phyloP scores from a whole-genome alignment of 345 rosid species.

The Erysimum cheiranthoides region DNA sequence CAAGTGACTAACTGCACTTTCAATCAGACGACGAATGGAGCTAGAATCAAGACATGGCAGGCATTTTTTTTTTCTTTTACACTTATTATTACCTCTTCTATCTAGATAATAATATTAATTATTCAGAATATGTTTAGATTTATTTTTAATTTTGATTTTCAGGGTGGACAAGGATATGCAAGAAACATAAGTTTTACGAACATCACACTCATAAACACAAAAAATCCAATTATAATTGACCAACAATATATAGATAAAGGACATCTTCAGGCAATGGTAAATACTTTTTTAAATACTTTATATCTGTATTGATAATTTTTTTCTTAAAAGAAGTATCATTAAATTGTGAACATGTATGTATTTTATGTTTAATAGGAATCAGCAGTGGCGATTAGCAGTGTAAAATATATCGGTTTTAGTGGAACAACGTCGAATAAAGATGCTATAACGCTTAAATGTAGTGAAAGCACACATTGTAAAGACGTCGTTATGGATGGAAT shows the following conservation, averaged over 20 bases:
- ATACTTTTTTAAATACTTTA: neutral
- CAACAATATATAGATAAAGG: constrained; percentile 34
- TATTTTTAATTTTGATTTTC: neutral
- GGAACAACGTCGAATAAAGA: constrained; percentile 29
- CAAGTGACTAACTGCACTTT: constrained; percentile 36
- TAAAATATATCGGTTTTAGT: constrained; percentile 13
- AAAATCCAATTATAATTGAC: constrained; percentile 42
- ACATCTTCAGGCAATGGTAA: neutral
- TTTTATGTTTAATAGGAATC: constrained; percentile 11
- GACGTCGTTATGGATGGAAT: constrained; percentile 30
- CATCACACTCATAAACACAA: constrained; percentile 34
- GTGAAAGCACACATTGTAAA: constrained; percentile 25
- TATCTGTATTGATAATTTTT: no score
- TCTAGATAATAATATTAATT: neutral
- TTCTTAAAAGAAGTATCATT: neutral
- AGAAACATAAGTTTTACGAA: constrained; percentile 31
- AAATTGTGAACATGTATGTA: neutral
- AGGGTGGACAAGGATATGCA: constrained; percentile 45
- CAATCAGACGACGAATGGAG: constrained; percentile 36
- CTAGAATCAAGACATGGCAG: constrained; percentile 44
- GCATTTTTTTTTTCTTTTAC: constrained; percentile 3
- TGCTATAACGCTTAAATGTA: constrained; percentile 30
- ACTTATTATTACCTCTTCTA: neutral
- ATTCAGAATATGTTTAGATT: neutral
- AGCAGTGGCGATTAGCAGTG: constrained; percentile 36